A percentile compares a stretch with the other conserved stretches of the same genome.
phyloP scores from a whole-genome alignment of 2,329 filamentous ascomycete genomes.

The Colletotrichum lentis region DNA sequence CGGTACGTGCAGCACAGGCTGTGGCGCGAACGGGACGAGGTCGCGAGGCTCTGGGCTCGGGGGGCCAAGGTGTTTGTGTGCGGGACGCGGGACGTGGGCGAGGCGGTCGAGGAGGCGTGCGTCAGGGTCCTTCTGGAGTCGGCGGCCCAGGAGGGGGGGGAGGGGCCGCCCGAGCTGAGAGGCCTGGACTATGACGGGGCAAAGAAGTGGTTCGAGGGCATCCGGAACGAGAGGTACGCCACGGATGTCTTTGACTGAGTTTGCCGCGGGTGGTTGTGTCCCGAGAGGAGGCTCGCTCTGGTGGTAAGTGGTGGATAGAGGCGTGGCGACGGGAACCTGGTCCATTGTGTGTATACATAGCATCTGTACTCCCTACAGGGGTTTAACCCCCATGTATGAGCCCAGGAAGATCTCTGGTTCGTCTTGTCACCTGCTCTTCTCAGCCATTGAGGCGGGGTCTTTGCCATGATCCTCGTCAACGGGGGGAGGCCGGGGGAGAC shows the following conservation, averaged over 20 bases:
- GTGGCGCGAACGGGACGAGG: constrained; percentile 44
- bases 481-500: too few relatives aligned
- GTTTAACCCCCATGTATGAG: too few relatives aligned
- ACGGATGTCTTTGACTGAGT: constrained; percentile 67
- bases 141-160: constrained; percentile 43
- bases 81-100: constrained; percentile 58
- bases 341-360: too few relatives aligned
- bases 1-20: constrained; percentile 59
- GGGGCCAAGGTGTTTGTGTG: constrained; percentile 68
- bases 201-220: constrained; percentile 57
- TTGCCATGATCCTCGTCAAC: too few relatives aligned
- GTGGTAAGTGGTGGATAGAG: neutral
- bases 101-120: constrained; percentile 50
- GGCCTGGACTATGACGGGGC: constrained; percentile 51
- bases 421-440: too few relatives aligned
- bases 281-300: neutral
- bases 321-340: too few relatives aligned
- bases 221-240: constrained; percentile 64
- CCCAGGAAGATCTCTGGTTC: too few relatives aligned
- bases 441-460: too few relatives aligned
- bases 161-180: constrained; percentile 40
- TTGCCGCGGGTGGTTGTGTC: too few relatives aligned
- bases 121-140: constrained; percentile 38
- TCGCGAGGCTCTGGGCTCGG: constrained; percentile 47
- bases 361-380: too few relatives aligned